Evolutionary conservation across 164 flowering plant species (phyloP).

Genomic region (Dillenia suffruticosa): DNA sequence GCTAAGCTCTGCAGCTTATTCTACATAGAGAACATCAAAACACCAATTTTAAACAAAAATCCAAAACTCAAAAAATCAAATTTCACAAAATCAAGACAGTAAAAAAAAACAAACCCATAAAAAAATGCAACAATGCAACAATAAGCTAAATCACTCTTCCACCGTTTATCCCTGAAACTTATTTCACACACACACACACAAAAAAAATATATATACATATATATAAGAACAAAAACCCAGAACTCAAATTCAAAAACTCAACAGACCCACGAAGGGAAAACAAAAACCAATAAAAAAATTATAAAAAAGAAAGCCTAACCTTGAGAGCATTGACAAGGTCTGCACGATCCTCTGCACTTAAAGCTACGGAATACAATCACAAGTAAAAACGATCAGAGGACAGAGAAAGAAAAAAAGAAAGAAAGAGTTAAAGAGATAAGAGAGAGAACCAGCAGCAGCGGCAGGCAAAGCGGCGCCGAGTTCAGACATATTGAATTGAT

Average conservation of each 20-base stretch:
- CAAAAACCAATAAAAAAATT: not conserved
- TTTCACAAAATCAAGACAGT: not conserved
- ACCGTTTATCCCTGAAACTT: too few relatives aligned
- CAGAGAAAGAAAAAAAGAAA: not conserved
- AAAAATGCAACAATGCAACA: too few relatives aligned
- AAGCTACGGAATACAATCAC: conserved; percentile 15
- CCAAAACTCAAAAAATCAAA: not conserved
- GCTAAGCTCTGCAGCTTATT: conserved; percentile 37
- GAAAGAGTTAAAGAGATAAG: not conserved
- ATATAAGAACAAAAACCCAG: not conserved
- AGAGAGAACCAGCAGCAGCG: conserved; percentile 18
- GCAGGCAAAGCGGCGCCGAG: conserved; percentile 27
- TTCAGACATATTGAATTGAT: conserved; percentile 28
- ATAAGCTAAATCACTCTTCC: too few relatives aligned
- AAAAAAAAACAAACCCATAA: not conserved
- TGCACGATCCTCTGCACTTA: conserved; percentile 37
- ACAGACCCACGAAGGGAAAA: not conserved
- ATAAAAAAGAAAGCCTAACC: conserved; percentile 13
- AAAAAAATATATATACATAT: not conserved
- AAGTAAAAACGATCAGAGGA: not conserved
- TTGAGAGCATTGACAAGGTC: conserved; percentile 40
- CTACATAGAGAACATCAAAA: conserved; percentile 19
- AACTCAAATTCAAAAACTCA: not conserved
- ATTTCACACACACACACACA: not conserved
- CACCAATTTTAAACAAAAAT: not conserved